phyloP scores from a whole-genome alignment of 164 flowering plant species.

The Liriodendron chinense region DNA sequence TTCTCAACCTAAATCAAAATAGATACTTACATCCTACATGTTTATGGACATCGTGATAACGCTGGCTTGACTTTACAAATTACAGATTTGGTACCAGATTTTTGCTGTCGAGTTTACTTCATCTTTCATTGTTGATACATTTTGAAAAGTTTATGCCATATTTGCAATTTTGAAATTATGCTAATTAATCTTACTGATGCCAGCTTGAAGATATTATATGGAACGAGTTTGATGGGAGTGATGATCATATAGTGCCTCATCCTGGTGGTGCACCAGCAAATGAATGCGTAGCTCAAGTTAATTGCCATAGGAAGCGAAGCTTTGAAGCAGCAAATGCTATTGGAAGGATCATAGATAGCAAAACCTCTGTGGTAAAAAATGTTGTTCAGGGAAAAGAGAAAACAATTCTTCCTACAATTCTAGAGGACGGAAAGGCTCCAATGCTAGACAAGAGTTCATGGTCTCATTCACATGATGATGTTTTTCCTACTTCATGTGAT shows the following conservation, averaged over 20 bases:
- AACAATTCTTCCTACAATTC: slow-evolving; percentile 7
- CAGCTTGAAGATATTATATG: slow-evolving; percentile 75
- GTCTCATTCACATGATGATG: slow-evolving; percentile 40
- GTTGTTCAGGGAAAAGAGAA: slow-evolving; percentile 29
- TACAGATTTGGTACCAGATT: neutral
- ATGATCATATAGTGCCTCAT: slow-evolving; percentile 78
- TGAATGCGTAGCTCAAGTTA: slow-evolving; percentile 19
- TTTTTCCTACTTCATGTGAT: slow-evolving; percentile 38
- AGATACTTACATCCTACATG: neutral
- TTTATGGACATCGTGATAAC: neutral
- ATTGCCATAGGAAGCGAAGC: slow-evolving; percentile 41
- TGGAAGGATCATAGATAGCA: slow-evolving; percentile 19
- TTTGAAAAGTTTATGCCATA: neutral
- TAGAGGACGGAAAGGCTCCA: slow-evolving; percentile 21
- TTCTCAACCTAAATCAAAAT: too few species aligned
- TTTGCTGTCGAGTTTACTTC: too few species aligned
- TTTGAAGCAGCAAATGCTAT: slow-evolving; percentile 25
- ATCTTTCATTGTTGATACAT: neutral
- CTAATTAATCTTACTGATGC: slow-evolving; percentile 5
- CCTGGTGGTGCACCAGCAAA: slow-evolving; percentile 20
- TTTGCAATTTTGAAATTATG: neutral
- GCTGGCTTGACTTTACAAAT: neutral
- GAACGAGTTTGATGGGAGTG: slow-evolving; percentile 58
- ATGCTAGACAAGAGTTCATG: slow-evolving; percentile 50
- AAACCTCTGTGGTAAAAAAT: slow-evolving; percentile 15